phyloP scores from a whole-genome alignment of 148 eudicot species.

The Heliosperma pusillum region DNA sequence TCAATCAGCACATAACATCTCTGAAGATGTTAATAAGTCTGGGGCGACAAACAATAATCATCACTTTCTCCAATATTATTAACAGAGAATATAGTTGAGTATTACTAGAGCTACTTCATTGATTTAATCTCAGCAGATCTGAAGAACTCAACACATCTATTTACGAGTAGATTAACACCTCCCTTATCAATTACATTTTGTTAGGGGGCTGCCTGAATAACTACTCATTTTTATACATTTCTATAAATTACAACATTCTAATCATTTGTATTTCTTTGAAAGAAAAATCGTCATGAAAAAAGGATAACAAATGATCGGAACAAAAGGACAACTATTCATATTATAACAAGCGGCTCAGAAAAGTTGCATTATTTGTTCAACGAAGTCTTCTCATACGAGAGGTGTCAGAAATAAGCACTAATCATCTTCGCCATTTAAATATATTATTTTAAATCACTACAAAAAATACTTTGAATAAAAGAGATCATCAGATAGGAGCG shows the following conservation, averaged over 20 bases:
- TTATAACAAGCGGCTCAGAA: no score
- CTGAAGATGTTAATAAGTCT: neutral
- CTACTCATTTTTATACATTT: neutral
- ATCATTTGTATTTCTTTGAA: no score
- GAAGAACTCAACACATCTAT: slow-evolving; percentile 28
- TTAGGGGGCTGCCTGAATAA: slow-evolving; percentile 35
- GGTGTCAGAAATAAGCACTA: slow-evolving; percentile 31
- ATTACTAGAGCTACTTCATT: slow-evolving; percentile 31
- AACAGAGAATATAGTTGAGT: slow-evolving; percentile 19
- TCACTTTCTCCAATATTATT: neutral
- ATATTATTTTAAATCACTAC: no score
- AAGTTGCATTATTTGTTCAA: slow-evolving; percentile 31
- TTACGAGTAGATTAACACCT: slow-evolving; percentile 35
- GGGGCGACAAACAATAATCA: slow-evolving; percentile 11
- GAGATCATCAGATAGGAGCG: slow-evolving; percentile 29
- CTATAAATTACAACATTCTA: no score
- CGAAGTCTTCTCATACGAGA: slow-evolving; percentile 38
- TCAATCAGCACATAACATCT: slow-evolving; percentile 13
- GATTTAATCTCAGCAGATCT: slow-evolving; percentile 27
- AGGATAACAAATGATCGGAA: neutral
- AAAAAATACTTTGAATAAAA: no score
- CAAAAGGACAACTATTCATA: no score
- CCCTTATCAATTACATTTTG: slow-evolving; percentile 22
- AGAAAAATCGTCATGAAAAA: neutral
- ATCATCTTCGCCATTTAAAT: slow-evolving; percentile 26